Base-by-base conservation (phyloP, 2,329 filamentous ascomycete species). In the Emergomyces pasteurianus region DNA sequence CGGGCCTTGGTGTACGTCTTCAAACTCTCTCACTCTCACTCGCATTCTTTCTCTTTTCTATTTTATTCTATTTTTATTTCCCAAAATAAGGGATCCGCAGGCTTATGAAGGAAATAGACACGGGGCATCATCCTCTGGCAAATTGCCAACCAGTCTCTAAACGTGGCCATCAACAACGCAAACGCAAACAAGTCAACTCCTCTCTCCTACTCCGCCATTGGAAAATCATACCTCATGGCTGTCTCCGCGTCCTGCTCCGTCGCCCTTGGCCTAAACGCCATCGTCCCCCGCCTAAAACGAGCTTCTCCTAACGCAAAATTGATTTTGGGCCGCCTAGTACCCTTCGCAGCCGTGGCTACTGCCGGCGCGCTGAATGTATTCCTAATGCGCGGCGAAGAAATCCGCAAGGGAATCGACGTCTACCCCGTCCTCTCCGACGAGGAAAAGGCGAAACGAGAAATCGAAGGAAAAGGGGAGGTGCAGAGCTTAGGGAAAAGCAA, bases 141-240 rank as follows among this genome's bases (percentile, higher is more conserved):
- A 77, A 85, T 96, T 62, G 85, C 89, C 67, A 99, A 99, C 77
- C 94, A 99, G 79, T 96, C 92, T 14, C 86, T 99, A 68, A 99
- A 99, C 74, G 94, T 99, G 34, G 92, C 90, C 67, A 92, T 99
- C 81, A 99, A 99, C 82, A 91, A 86, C 73, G 89, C 92, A 71
- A 99, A 99, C 74, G 90, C 92, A 65, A 99, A 99, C 83, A 99
- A 99, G 76, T 96, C 91, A 46, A 92, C 90, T 2, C 90, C 92
- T 0, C 83, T 97, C 64, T 88, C 89, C 23, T 87, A 85, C 62
- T 83, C 84, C 26, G 89, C 90, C 67, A 86, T 99, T 64, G 83
- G 87, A 64, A 86, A 96, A 75, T 96, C 91, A 58, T 99, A 97
- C 80, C 83, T 88, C 72, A 82, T 96, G 63, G 94, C 94, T 59